phyloP scores from a whole-genome alignment of 2,329 filamentous ascomycete genomes.

The Fusarium siculi region DNA sequence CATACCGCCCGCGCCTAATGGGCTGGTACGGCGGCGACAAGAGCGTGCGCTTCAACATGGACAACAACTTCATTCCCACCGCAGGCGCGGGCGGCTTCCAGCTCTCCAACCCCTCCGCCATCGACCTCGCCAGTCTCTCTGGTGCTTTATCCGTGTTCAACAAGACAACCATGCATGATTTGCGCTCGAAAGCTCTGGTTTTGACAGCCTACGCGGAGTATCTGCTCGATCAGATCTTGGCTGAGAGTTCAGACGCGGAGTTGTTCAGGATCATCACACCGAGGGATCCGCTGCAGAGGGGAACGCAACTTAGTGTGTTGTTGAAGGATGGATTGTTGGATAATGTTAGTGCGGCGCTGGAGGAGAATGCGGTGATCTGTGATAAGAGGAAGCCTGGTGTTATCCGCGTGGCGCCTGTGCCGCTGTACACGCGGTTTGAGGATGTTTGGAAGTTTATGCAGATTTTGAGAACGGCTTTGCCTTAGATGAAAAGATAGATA shows the following conservation, averaged over 20 bases:
- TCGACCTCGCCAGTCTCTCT: conserved; percentile 80
- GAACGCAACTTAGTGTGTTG: conserved; percentile 81
- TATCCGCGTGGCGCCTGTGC: conserved; percentile 83
- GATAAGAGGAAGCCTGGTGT: conserved; percentile 90
- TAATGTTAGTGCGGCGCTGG: conserved; percentile 69
- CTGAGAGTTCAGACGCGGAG: conserved; percentile 42
- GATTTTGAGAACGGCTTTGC: conserved; percentile 50
- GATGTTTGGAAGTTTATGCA: conserved; percentile 71
- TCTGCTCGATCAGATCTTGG: conserved; percentile 63
- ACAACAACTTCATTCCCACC: conserved; percentile 80
- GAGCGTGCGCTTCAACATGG: conserved; percentile 81
- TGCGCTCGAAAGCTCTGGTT: conserved; percentile 77
- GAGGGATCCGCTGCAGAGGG: conserved; percentile 71
- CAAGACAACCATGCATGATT: conserved; percentile 73
- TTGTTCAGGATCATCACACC: conserved; percentile 77
- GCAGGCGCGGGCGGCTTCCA: conserved; percentile 84
- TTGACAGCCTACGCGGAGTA: conserved; percentile 82
- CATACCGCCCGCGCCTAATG: conserved; percentile 73
- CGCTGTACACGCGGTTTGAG: conserved; percentile 82
- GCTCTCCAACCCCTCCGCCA: conserved; percentile 81
- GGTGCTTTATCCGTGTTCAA: conserved; percentile 80
- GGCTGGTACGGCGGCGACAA: conserved; percentile 93
- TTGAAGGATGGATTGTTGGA: conserved; percentile 77
- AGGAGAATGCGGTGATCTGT: conserved; percentile 76
- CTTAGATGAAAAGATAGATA: conserved; percentile 24